Percentiles rank a stretch among this genome's conserved stretches.
These are phyloP conservation scores for Talaromyces borbonicus DNA, from an alignment of 495 filamentous ascomycete genomes.

Conservation along the genomic window DNA sequence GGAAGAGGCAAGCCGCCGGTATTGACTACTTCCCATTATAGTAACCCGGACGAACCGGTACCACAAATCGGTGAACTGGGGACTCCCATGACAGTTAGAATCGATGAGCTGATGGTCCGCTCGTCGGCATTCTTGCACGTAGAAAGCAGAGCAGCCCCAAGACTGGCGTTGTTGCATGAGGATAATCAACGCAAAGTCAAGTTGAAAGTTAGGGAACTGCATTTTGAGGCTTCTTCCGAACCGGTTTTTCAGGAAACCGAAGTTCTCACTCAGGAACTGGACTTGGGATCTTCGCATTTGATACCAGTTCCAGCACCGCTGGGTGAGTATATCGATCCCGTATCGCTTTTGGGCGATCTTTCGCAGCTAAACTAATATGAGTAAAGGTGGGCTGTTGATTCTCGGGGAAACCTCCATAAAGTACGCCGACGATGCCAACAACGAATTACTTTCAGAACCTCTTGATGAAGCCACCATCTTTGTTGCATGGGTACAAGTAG, in stretches of 20 bases:
- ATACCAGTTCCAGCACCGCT: conserved; percentile 68
- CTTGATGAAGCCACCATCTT: conserved; percentile 71
- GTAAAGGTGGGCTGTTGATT: conserved; percentile 66
- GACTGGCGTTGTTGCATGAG: conserved; percentile 76
- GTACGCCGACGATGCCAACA: conserved; percentile 67
- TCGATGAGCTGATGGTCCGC: conserved; percentile 80
- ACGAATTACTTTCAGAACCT: conserved; percentile 46
- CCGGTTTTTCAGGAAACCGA: conserved; percentile 44
- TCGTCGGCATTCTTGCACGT: conserved; percentile 73
- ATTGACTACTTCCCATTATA: conserved; percentile 18
- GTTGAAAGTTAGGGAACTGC: conserved; percentile 49
- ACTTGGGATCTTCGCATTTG: conserved; percentile 65
- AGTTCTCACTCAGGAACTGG: conserved; percentile 48
- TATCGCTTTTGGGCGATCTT: background rate
- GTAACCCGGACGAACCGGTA: conserved; percentile 16
- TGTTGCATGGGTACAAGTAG: conserved; percentile 77
- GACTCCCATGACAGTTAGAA: conserved; percentile 59
- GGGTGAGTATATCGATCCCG: conserved; percentile 27
- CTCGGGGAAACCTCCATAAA: conserved; percentile 76
- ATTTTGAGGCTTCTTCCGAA: conserved; percentile 38
- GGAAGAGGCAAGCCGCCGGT: conserved; percentile 30
- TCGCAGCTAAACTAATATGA: conserved; percentile 16
- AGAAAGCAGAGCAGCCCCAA: conserved; percentile 52
- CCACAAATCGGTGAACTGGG: conserved; percentile 48
- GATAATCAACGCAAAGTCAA: conserved; percentile 54